Base-by-base conservation (phyloP, 2,329 filamentous ascomycete species). In the Magnaporthiopsis rhizophila region DNA sequence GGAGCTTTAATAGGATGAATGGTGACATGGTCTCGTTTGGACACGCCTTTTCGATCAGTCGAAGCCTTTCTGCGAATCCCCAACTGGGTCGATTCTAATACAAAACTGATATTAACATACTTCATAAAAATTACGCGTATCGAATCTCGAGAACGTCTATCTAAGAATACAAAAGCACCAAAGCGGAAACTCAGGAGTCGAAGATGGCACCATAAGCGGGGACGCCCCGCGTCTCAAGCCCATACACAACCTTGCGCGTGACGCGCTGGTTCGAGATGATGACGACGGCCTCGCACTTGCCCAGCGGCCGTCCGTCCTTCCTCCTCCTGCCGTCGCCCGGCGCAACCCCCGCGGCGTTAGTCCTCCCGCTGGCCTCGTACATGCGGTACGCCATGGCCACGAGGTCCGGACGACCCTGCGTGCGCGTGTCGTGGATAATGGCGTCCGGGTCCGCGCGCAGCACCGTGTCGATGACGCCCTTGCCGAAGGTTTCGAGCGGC, bases 121-220 rank as follows among this genome's bases (percentile, higher is more conserved):
- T 34, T 34, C 7, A 8, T 34, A 8, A 8, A 11, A 7, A 34
- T 34, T 34, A 34, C 9, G 32, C 3, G 9, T 34, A 34, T 7
- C 7, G 1, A 34, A 34, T 8, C 32, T 11, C 32, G 6, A 34
- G 6, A 7, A 34, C 7, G 12, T 38, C 9, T 13, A 38, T 15
- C 12, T 12, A 13, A 38, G 12, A 34, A 34, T 34, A 8, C 11
- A 38, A 38, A 38, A 38, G 36, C 11, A 38, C 9, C 36, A 38
- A 2, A 30, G 28, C 9, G 12, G 36, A 38, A 38, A 11, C 34
- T 62, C 50, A 68, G 9, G 67, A 68, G 34, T 68, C 67, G 13
- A 67, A 77, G 24, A 77, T 74, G n/a, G 75, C 71, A 0, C 74
- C 74, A 66, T 70, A 77, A 0, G 74, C 73, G 9, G 72, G 69